These are phyloP conservation scores for Myxozyma geophila DNA, from an alignment of 805 yeast genomes.

Conservation along the genomic window DNA sequence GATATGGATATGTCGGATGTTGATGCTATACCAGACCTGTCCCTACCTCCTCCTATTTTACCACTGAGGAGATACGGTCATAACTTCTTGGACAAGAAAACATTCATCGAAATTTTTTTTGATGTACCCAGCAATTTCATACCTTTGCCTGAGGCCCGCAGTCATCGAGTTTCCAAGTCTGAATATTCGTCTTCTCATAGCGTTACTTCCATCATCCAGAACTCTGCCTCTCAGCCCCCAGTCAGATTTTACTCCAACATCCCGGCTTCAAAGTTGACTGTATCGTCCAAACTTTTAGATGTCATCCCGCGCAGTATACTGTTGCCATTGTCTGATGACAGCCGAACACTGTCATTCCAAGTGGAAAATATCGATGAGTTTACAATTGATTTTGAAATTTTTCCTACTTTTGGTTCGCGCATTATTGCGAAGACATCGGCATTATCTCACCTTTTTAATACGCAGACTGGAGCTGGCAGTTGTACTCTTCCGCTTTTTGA, in stretches of 20 bases:
- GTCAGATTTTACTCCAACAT: slow-evolving; percentile 53
- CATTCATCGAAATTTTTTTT: slow-evolving; percentile 76
- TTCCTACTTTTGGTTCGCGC: slow-evolving; percentile 93
- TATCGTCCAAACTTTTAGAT: slow-evolving; percentile 71
- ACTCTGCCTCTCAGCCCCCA: slow-evolving; percentile 38
- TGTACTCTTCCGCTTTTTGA: slow-evolving; percentile 76
- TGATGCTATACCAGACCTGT: slow-evolving; percentile 85
- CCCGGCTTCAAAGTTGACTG: slow-evolving; percentile 66
- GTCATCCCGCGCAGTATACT: slow-evolving; percentile 85
- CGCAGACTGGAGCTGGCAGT: slow-evolving; percentile 44
- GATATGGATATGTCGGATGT: slow-evolving; percentile 45
- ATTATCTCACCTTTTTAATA: slow-evolving; percentile 57
- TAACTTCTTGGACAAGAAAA: slow-evolving; percentile 88
- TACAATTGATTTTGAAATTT: slow-evolving; percentile 62
- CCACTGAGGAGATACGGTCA: slow-evolving; percentile 95
- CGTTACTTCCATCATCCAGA: neutral
- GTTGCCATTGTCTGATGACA: slow-evolving; percentile 73
- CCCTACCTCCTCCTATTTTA: slow-evolving; percentile 93
- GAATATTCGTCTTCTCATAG: slow-evolving; percentile 2
- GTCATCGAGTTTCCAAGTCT: neutral
- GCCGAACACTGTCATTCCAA: slow-evolving; percentile 68
- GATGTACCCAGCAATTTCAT: slow-evolving; percentile 48
- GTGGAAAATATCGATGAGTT: slow-evolving; percentile 34
- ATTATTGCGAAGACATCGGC: slow-evolving; percentile 88
- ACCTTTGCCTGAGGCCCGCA: slow-evolving; percentile 40